Evolutionary conservation across 1,139 yeast species (phyloP).

Genomic region (Geotrichum restrictum): DNA sequence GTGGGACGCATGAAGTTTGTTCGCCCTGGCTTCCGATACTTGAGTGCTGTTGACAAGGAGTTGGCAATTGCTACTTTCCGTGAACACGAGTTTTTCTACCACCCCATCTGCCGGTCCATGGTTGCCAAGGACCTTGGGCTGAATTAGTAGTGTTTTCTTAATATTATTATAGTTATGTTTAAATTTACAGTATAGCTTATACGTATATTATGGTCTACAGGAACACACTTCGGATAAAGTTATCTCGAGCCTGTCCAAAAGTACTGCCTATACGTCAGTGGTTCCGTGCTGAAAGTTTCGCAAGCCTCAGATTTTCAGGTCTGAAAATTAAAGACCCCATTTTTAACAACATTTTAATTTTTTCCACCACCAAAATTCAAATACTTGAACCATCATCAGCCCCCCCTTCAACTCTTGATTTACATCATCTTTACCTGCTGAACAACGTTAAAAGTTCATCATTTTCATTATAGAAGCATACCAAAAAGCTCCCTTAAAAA

Average conservation of each 20-base stretch:
- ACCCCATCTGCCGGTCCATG: conserved; percentile 78
- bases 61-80: conserved; percentile 65
- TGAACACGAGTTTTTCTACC: conserved; percentile 58
- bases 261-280: too few relatives aligned
- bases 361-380: conserved; percentile 11
- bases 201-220: background rate
- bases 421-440: background rate
- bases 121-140: conserved; percentile 65
- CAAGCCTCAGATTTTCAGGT: conserved; percentile 4
- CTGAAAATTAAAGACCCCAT: background rate
- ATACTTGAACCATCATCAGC: background rate
- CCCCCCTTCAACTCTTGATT: conserved; percentile 2
- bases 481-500: background rate
- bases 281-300: conserved; percentile 4
- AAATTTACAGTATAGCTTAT: background rate
- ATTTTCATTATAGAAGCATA: conserved; percentile 1
- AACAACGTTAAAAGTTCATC: background rate
- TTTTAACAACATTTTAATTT: conserved; percentile 4
- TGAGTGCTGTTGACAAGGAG: conserved; percentile 59
- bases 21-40: conserved; percentile 72
- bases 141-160: background rate
- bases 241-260: too few relatives aligned
- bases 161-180: background rate
- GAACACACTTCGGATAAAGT: background rate
- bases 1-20: conserved; percentile 95